A percentile compares a stretch with the other conserved stretches of the same genome.
Conservation (phyloP, 306 rosid genomes). For the Glycine latifolia region DNA sequence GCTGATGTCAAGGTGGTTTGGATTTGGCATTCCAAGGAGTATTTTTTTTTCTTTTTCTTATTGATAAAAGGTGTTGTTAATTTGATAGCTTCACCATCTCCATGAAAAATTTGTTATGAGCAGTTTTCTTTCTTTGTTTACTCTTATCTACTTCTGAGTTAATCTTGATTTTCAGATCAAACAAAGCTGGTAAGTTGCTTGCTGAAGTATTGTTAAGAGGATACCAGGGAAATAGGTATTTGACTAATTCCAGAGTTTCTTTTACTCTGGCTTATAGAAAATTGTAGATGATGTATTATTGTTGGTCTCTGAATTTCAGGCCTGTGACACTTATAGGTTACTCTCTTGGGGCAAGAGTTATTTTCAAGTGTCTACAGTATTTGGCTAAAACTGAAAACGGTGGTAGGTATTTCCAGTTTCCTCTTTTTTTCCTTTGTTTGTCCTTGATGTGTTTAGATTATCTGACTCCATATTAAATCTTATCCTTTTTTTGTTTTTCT, state of each 20-base stretch:
- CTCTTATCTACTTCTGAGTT: conserved; percentile 23
- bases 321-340: conserved; percentile 73
- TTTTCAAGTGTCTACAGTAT: conserved; percentile 60
- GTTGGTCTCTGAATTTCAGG: conserved; percentile 53
- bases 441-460: conserved; percentile 1
- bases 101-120: background rate
- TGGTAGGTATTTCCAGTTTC: conserved; percentile 46
- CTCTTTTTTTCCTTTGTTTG: background rate
- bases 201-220: conserved; percentile 64
- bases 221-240: conserved; percentile 69
- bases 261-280: conserved; percentile 21
- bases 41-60: background rate
- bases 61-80: conserved; percentile 1
- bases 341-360: conserved; percentile 69
- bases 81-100: conserved; percentile 21
- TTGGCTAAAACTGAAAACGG: conserved; percentile 56
- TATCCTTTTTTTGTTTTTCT: background rate
- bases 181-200: conserved; percentile 73
- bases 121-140: conserved; percentile 32
- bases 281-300: conserved; percentile 16
- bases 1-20: conserved; percentile 15
- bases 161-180: conserved; percentile 56
- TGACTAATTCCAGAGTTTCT: conserved; percentile 25
- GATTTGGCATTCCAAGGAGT: conserved; percentile 6
- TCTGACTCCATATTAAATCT: background rate